These are phyloP conservation scores for Paxillus rubicundulus DNA, from an alignment of 768 basidiomycete genomes.

Conservation along the genomic window DNA sequence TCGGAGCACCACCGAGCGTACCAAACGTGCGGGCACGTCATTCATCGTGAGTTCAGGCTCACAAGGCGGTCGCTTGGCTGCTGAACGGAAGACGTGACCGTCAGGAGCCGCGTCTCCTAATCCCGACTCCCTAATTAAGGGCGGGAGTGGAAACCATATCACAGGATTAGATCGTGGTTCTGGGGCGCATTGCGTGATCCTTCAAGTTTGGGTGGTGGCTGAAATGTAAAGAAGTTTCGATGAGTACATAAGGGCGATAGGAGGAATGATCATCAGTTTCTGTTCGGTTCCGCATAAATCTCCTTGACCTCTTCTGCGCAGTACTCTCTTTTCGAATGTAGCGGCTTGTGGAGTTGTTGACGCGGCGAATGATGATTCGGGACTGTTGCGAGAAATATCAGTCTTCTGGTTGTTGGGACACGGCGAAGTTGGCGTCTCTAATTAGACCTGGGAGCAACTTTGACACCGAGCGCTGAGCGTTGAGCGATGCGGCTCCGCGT, in stretches of 20 bases:
- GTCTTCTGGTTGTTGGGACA: neutral
- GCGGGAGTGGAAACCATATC: neutral
- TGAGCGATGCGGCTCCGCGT: neutral
- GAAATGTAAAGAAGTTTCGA: neutral
- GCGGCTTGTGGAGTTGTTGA: neutral
- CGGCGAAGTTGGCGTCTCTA: neutral
- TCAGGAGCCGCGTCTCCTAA: neutral
- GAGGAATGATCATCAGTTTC: neutral
- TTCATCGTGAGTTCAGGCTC: neutral
- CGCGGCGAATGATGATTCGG: neutral
- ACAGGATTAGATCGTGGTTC: neutral
- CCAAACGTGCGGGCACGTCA: neutral
- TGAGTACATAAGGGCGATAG: neutral
- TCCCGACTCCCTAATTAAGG: neutral
- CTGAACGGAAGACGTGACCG: too few species aligned
- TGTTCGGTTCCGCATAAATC: neutral
- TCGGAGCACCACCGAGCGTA: neutral
- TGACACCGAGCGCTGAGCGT: neutral
- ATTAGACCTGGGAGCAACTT: neutral
- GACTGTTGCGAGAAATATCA: neutral
- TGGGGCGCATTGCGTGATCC: neutral
- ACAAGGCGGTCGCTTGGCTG: too few species aligned
- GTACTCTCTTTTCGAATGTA: neutral
- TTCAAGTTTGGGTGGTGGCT: neutral
- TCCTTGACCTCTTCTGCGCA: neutral